Base-by-base conservation (phyloP, 805 yeast genomes). In the Cyberlindnera mrakii region DNA sequence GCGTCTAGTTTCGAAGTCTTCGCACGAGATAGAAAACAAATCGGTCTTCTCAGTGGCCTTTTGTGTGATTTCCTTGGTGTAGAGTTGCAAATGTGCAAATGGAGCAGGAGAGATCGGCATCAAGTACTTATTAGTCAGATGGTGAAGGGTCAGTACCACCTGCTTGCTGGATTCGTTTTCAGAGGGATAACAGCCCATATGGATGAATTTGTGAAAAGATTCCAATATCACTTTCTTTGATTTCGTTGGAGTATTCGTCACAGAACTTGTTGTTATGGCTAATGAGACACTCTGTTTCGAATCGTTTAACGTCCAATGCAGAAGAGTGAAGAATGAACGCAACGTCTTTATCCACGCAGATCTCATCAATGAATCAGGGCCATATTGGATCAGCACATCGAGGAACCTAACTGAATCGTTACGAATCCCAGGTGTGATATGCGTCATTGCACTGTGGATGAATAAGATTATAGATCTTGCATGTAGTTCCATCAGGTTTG, bases 391-490 rank as follows among this genome's bases (percentile, higher is more conserved):
- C 42, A 89, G 58, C 3, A 80, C 69, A 33, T 72, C 68, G 20
- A 90, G 64, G 52, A 84, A 85, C 45, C 73, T 76, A 0, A 91
- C 77, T 2, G 95, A 78, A 46, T 85, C 89, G 36, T 77, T 75
- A 43, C 96, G 74, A 23, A 93, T 80, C 4, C 78, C 79, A 1
- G 88, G 80, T 27, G 75, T 75, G 33, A 93, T 84, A 60, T 93
- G 97, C 15, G 97, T 85, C 96, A 93, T 91, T 3, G 96, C 95
- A 41, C 91, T 82, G 52, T 84, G 85, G 15, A 91, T 71, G 59
- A 84, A 90, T 27, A 91, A 70, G n/a, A 85, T 72, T 42, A 84
- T 57, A 17, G 74, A 64, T 47, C 78, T 65, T 55, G 80, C 67
- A 66, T 84, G 87, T 20, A 84, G 60, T 43, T 75, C 77, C 46